phyloP scores from a whole-genome alignment of 208 protist species.

The Leptomonas seymouri region DNA sequence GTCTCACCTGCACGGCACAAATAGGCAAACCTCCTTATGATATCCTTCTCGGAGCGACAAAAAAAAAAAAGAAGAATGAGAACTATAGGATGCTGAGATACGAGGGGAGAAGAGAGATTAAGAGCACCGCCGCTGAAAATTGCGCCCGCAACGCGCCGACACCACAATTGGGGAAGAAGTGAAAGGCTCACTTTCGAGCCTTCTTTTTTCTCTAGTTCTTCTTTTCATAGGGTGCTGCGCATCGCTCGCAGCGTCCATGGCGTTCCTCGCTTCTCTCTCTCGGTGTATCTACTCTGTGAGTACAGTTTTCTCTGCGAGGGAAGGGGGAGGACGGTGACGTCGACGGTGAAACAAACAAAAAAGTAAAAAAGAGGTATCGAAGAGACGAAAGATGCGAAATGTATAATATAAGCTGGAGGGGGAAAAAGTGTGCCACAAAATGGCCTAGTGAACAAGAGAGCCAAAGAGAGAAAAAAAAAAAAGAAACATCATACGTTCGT shows the following conservation, averaged over 20 bases:
- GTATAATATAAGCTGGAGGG: not conserved
- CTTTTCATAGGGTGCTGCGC: slow-evolving; percentile 5
- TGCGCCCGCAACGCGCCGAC: not conserved
- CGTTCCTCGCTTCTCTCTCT: not conserved
- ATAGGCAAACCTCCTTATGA: too few relatives aligned
- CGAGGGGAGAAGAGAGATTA: too few relatives aligned
- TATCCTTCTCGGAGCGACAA: too few relatives aligned
- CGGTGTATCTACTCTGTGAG: too few relatives aligned
- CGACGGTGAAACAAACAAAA: slow-evolving; percentile 5
- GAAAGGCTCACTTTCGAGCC: not conserved
- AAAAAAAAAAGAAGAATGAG: too few relatives aligned
- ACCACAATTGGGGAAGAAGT: not conserved
- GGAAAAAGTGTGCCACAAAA: not conserved
- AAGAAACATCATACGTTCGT: too few relatives aligned
- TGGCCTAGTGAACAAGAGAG: too few relatives aligned
- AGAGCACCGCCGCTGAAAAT: not conserved
- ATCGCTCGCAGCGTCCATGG: not conserved
- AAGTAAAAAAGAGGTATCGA: slow-evolving; percentile 11
- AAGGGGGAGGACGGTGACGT: too few relatives aligned
- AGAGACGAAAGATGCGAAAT: slow-evolving; percentile 9
- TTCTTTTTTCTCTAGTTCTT: not conserved
- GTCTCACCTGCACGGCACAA: too few relatives aligned
- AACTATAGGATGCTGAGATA: too few relatives aligned
- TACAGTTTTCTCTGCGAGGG: too few relatives aligned
- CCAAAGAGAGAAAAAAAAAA: slow-evolving; percentile 1